phyloP scores from a whole-genome alignment of 2,329 filamentous ascomycete genomes.

The Colletotrichum sp. region DNA sequence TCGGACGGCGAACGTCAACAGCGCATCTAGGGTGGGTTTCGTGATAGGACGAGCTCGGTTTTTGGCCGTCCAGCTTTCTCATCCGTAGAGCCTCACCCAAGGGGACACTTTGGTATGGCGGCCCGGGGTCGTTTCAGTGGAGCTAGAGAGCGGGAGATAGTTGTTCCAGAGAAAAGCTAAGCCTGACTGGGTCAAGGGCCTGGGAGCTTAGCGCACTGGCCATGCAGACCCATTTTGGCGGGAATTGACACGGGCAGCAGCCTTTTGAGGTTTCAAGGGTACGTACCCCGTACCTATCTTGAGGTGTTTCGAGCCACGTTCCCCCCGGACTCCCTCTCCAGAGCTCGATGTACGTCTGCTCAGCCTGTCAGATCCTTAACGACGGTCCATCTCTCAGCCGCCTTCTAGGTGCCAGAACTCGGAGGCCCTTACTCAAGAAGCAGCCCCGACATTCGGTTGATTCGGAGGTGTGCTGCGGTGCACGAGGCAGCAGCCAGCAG shows the following conservation, averaged over 20 bases:
- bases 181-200: background rate
- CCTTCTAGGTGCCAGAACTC: background rate
- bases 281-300: background rate
- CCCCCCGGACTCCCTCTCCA: background rate
- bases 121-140: slow-evolving; percentile 10
- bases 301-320: background rate
- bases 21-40: slow-evolving; percentile 13
- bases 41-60: slow-evolving; percentile 9
- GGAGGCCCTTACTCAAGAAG: background rate
- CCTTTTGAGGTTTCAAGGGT: background rate
- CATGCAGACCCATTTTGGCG: slow-evolving; percentile 7
- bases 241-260: slow-evolving; percentile 11
- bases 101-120: slow-evolving; percentile 16
- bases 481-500: slow-evolving; percentile 5
- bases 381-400: background rate
- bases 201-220: slow-evolving; percentile 10
- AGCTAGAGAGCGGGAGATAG: background rate
- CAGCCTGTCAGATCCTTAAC: background rate
- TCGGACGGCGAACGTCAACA: slow-evolving; percentile 12
- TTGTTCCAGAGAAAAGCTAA: background rate
- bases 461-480: background rate
- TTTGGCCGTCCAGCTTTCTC: slow-evolving; percentile 6
- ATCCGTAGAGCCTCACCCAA: background rate
- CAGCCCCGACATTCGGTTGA: background rate
- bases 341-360: background rate